These are phyloP conservation scores for Cucurbita ficifolia DNA, from an alignment of 306 rosid genomes.

Conservation along the genomic window DNA sequence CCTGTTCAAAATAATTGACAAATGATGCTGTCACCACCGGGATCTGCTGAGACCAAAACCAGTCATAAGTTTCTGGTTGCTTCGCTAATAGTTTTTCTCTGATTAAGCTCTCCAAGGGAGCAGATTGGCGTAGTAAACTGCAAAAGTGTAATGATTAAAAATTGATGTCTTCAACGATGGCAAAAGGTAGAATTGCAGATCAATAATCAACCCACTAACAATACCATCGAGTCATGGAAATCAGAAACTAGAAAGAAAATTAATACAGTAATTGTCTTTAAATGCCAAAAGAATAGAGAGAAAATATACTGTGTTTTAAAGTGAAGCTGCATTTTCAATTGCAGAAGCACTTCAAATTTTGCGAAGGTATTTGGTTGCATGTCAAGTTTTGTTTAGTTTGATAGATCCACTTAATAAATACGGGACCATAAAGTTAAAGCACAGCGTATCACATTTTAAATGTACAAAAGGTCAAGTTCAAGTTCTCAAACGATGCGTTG, in stretches of 20 bases:
- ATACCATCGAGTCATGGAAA: not conserved
- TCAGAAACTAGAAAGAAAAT: not conserved
- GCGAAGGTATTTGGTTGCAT: not conserved
- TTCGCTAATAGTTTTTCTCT: conserved; percentile 67
- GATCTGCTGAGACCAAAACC: conserved; percentile 93
- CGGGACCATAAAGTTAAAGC: not conserved
- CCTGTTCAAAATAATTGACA: conserved; percentile 51
- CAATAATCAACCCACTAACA: not conserved
- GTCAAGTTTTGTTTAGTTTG: not conserved
- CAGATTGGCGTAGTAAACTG: conserved; percentile 77
- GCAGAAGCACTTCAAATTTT: not conserved
- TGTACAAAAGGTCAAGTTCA: not conserved
- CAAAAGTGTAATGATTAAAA: conserved; percentile 17
- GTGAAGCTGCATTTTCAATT: not conserved
- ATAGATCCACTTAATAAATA: not conserved
- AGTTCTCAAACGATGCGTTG: not conserved
- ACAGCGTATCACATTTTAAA: not conserved
- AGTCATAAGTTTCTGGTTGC: conserved; percentile 70
- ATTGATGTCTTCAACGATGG: not conserved
- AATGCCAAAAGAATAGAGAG: not conserved
- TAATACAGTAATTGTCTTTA: no score
- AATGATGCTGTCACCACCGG: conserved; percentile 59
- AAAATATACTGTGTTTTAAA: not conserved
- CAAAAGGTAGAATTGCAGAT: not conserved
- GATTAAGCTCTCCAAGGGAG: conserved; percentile 72